Percentiles rank a stretch among this genome's conserved stretches.
phyloP scores from a whole-genome alignment of 164 flowering plant species.

The Vitis rupestris region DNA sequence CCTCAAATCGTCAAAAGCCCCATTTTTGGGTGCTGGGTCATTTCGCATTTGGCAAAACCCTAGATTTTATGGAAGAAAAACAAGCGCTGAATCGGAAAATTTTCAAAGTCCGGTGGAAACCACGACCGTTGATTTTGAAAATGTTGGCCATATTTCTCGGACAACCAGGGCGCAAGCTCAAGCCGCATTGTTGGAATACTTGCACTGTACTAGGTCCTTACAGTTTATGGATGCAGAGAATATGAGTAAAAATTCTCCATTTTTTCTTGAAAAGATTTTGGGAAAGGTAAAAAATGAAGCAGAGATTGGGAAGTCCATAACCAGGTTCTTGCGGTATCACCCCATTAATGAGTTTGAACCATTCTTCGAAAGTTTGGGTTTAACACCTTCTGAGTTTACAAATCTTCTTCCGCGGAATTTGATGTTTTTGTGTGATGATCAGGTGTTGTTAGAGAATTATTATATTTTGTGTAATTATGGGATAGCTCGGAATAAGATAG shows the following conservation, averaged over 20 bases:
- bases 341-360: conserved; percentile 91
- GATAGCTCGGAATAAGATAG: conserved; percentile 49
- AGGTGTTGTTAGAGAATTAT: conserved; percentile 53
- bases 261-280: conserved; percentile 48
- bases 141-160: not conserved
- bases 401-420: conserved; percentile 49
- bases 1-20: conserved; percentile 11
- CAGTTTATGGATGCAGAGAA: conserved; percentile 65
- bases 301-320: conserved; percentile 35
- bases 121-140: not conserved
- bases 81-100: conserved; percentile 1
- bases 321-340: conserved; percentile 60
- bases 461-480: conserved; percentile 64
- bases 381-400: conserved; percentile 43
- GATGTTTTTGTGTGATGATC: conserved; percentile 64
- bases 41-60: conserved; percentile 13
- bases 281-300: conserved; percentile 24
- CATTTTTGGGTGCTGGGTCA: conserved; percentile 12
- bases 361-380: conserved; percentile 82
- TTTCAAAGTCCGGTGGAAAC: not conserved
- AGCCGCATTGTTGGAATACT: conserved; percentile 64
- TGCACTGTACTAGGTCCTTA: conserved; percentile 61
- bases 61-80: conserved; percentile 24
- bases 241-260: conserved; percentile 65
- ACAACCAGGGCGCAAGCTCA: conserved; percentile 32